Conservation (phyloP, 2,329 filamentous ascomycete species). For the Trichophyton verrucosum region DNA sequence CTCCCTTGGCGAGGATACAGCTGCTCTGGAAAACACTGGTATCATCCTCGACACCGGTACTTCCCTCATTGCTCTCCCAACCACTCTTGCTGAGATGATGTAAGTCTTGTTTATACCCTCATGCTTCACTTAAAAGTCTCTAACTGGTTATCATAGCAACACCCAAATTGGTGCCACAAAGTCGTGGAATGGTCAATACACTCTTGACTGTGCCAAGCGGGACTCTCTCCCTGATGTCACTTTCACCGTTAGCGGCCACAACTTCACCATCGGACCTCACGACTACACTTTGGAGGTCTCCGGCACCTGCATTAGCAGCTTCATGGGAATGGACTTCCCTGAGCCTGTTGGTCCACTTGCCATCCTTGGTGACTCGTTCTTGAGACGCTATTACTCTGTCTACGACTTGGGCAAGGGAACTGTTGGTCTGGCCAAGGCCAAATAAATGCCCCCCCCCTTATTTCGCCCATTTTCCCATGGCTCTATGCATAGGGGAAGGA, state of each 20-base stretch:
- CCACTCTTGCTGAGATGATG: conserved; percentile 81
- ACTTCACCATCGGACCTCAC: conserved; percentile 77
- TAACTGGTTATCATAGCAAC: conserved; percentile 44
- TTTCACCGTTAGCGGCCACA: conserved; percentile 79
- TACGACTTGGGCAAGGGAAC: conserved; percentile 85
- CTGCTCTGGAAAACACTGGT: conserved; percentile 86
- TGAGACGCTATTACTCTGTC: conserved; percentile 62
- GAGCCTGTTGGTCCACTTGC: conserved; percentile 80
- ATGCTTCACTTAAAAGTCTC: neutral
- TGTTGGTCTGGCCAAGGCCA: conserved; percentile 68
- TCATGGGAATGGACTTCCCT: conserved; percentile 91
- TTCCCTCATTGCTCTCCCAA: conserved; percentile 89
- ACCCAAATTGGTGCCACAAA: conserved; percentile 97
- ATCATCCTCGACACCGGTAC: conserved; percentile 97
- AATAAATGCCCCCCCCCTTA: neutral
- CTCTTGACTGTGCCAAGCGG: conserved; percentile 75
- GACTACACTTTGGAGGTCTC: conserved; percentile 96
- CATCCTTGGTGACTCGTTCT: conserved; percentile 64
- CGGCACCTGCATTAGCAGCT: conserved; percentile 90
- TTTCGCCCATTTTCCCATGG: neutral
- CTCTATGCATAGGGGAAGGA: neutral
- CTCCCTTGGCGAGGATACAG: conserved; percentile 70
- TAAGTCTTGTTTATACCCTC: conserved; percentile 26
- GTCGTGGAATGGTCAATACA: conserved; percentile 93
- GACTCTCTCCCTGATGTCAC: conserved; percentile 76